Evolutionary conservation across 2,329 filamentous ascomycete species (phyloP).

Genomic region (Leptographium wingfieldii): DNA sequence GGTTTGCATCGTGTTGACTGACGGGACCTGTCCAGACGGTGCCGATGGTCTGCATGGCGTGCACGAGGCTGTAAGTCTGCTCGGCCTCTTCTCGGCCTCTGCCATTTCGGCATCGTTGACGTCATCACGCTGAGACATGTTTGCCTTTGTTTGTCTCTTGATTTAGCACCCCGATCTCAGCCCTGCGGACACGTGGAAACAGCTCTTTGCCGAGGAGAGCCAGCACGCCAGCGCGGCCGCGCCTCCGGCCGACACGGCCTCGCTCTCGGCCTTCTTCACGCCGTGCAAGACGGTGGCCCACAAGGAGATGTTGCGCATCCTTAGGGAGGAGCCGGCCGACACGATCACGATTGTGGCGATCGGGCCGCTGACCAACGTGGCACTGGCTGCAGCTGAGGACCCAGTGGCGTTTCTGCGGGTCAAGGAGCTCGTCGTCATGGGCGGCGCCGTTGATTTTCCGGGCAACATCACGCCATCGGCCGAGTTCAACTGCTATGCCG

Average conservation of each 20-base stretch:
- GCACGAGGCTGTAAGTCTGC: slow-evolving; percentile 40
- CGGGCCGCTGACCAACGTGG: slow-evolving; percentile 87
- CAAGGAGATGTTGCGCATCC: slow-evolving; percentile 77
- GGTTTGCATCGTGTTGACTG: neutral
- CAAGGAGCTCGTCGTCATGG: slow-evolving; percentile 93
- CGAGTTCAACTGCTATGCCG: slow-evolving; percentile 94
- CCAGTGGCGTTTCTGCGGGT: slow-evolving; percentile 78
- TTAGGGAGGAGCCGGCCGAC: slow-evolving; percentile 67
- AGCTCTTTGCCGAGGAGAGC: slow-evolving; percentile 42
- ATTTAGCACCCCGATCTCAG: slow-evolving; percentile 54
- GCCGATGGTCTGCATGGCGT: slow-evolving; percentile 66
- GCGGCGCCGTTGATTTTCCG: slow-evolving; percentile 63
- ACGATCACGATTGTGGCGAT: slow-evolving; percentile 85
- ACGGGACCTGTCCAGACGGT: slow-evolving; percentile 41
- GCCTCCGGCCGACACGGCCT: slow-evolving; percentile 22
- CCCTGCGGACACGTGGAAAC: slow-evolving; percentile 61
- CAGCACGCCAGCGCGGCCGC: slow-evolving; percentile 12
- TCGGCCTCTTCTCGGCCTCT: neutral
- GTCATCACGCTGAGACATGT: neutral
- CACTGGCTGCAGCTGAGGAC: slow-evolving; percentile 76
- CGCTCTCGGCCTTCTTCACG: slow-evolving; percentile 52
- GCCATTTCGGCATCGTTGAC: neutral
- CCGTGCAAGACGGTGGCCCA: slow-evolving; percentile 64
- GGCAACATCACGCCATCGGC: slow-evolving; percentile 80
- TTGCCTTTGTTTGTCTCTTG: neutral